Percentiles rank a stretch among this genome's conserved stretches.
phyloP scores from a whole-genome alignment of 441 rosid species.

The Macaranga tanarius region DNA sequence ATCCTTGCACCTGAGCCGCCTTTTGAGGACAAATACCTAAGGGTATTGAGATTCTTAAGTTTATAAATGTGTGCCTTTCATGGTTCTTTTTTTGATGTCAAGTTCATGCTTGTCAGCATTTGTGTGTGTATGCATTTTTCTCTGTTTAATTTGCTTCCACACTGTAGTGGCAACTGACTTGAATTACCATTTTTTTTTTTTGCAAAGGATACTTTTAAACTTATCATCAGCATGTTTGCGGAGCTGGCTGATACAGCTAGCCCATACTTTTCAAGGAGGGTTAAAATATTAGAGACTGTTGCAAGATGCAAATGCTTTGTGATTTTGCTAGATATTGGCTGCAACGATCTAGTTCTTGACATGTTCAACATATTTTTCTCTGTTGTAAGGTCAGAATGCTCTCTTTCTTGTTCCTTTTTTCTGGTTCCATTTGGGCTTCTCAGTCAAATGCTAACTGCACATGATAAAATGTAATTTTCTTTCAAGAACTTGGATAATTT shows the following conservation, averaged over 20 bases:
- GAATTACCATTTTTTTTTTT: slow-evolving; percentile 1
- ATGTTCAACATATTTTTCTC: slow-evolving; percentile 83
- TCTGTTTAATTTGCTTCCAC: neutral
- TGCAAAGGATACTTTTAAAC: slow-evolving; percentile 67
- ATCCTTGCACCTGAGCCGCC: slow-evolving; percentile 83
- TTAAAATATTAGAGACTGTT: slow-evolving; percentile 74
- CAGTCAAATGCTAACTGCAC: neutral
- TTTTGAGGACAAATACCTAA: slow-evolving; percentile 67
- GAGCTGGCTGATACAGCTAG: slow-evolving; percentile 66
- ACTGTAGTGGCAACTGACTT: neutral
- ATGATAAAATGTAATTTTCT: slow-evolving; percentile 2
- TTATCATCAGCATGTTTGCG: slow-evolving; percentile 56
- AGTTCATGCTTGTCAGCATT: neutral
- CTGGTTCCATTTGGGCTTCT: slow-evolving; percentile 4
- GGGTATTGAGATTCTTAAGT: slow-evolving; percentile 39
- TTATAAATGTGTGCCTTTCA: neutral
- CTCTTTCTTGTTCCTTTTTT: slow-evolving; percentile 16
- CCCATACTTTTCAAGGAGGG: slow-evolving; percentile 77
- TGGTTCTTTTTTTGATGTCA: neutral
- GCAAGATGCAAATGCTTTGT: slow-evolving; percentile 75
- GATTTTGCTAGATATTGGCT: slow-evolving; percentile 69
- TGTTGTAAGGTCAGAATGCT: slow-evolving; percentile 58
- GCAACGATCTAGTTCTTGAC: slow-evolving; percentile 60
- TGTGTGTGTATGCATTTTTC: neutral
- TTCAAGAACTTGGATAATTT: slow-evolving; percentile 2